Evolutionary conservation across 2,329 filamentous ascomycete species (phyloP).

Genomic region (Balansia obtecta): DNA sequence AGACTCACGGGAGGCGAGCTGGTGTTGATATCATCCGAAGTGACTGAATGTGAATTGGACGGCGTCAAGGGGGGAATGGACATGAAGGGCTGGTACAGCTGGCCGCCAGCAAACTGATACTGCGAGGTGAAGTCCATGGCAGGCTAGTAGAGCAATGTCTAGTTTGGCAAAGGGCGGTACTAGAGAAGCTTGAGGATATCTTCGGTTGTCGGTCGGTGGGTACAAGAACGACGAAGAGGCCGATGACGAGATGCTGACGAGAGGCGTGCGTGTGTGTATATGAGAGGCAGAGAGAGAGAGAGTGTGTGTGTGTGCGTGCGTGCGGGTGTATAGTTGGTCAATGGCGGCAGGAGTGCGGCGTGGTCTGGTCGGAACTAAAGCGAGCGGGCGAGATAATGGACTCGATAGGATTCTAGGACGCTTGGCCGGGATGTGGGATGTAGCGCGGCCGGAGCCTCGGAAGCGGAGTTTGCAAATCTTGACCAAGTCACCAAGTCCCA

Average conservation of each 20-base stretch:
- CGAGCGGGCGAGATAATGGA: background rate
- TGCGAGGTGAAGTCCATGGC: slow-evolving; percentile 39
- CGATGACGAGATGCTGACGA: background rate
- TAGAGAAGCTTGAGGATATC: background rate
- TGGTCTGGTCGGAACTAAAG: background rate
- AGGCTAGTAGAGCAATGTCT: background rate
- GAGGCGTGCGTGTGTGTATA: background rate
- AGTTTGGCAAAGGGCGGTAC: background rate
- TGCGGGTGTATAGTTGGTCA: no score
- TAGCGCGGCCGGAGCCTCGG: no score
- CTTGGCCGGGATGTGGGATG: no score
- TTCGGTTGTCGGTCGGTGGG: background rate
- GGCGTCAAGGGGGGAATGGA: slow-evolving; percentile 41
- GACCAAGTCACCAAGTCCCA: no score
- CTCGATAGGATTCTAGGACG: no score
- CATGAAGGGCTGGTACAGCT: slow-evolving; percentile 42
- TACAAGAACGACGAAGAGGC: background rate
- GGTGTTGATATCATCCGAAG: slow-evolving; percentile 6
- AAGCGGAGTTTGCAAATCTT: no score
- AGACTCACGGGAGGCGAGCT: slow-evolving; percentile 5
- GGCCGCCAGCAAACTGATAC: slow-evolving; percentile 34
- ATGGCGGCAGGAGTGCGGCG: no score
- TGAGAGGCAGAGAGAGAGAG: no score
- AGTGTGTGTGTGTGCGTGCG: no score
- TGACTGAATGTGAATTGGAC: slow-evolving; percentile 17